Conservation (phyloP, 306 rosid genomes). For the Vicia villosa region DNA sequence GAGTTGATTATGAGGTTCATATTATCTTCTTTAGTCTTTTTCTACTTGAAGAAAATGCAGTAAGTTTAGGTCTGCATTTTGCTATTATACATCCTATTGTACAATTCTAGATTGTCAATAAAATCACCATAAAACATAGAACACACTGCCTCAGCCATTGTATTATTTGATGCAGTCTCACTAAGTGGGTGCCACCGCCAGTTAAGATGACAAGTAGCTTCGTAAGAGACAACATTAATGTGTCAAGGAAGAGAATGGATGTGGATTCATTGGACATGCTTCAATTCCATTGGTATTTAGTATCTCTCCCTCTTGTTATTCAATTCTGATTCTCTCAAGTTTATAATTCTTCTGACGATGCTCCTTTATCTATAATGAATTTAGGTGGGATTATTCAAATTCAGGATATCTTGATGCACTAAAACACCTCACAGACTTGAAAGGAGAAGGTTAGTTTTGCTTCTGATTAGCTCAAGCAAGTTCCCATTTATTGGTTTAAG, state of each 20-base stretch:
- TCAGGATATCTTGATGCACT: slow-evolving; percentile 90
- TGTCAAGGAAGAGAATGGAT: slow-evolving; percentile 95
- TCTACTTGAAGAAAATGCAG: slow-evolving; percentile 18
- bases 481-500: slow-evolving; percentile 43
- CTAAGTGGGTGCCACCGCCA: slow-evolving; percentile 98
- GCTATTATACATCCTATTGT: slow-evolving; percentile 4
- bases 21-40: background rate
- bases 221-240: slow-evolving; percentile 81
- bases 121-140: slow-evolving; percentile 15
- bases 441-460: slow-evolving; percentile 68
- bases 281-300: slow-evolving; percentile 89
- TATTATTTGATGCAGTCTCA: slow-evolving; percentile 67
- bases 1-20: slow-evolving; percentile 47
- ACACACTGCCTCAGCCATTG: slow-evolving; percentile 31
- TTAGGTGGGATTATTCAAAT: slow-evolving; percentile 96
- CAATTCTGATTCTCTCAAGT: background rate
- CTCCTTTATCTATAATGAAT: slow-evolving; percentile 38
- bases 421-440: slow-evolving; percentile 90
- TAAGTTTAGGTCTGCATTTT: slow-evolving; percentile 2
- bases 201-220: slow-evolving; percentile 91
- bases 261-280: slow-evolving; percentile 95
- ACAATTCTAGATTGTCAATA: background rate
- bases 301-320: slow-evolving; percentile 22
- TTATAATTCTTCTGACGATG: slow-evolving; percentile 17
- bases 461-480: slow-evolving; percentile 13